phyloP scores from a whole-genome alignment of 2,329 filamentous ascomycete genomes.

The Didymosphaeria variabile region DNA sequence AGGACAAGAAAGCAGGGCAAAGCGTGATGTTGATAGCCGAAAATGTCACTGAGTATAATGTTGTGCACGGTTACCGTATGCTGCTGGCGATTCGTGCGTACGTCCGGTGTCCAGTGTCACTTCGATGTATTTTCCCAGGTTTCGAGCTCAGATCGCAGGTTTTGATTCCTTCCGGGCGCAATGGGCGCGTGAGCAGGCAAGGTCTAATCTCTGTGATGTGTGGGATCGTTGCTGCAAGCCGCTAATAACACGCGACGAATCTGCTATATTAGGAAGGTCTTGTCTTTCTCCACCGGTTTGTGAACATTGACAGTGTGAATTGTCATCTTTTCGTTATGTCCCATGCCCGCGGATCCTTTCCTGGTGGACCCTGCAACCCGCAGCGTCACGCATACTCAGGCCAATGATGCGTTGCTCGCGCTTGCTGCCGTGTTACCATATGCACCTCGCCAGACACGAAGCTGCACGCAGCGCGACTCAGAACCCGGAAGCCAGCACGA shows the following conservation, averaged over 20 bases:
- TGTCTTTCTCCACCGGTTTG: background rate
- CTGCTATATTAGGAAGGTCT: background rate
- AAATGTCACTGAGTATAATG: background rate
- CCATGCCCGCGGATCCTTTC: background rate
- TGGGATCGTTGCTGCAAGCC: slow-evolving; percentile 1
- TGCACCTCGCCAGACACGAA: background rate
- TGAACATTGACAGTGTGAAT: background rate
- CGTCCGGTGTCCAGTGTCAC: background rate
- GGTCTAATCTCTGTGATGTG: background rate
- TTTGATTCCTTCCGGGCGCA: background rate
- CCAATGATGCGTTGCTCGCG: background rate
- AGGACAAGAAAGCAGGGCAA: slow-evolving; percentile 66
- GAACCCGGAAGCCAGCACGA: background rate
- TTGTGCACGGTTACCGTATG: background rate
- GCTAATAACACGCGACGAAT: background rate
- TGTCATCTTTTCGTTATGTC: background rate
- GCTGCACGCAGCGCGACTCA: background rate
- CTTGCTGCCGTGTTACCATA: background rate
- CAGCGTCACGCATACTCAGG: background rate
- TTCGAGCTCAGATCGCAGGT: background rate
- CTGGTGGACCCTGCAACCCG: background rate
- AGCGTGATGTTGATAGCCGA: slow-evolving; percentile 38
- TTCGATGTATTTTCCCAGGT: background rate
- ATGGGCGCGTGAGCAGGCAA: background rate
- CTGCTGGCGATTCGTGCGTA: background rate